Conservation (phyloP, 1,284 basidiomycete genomes). For the Puccinia polysora region DNA sequence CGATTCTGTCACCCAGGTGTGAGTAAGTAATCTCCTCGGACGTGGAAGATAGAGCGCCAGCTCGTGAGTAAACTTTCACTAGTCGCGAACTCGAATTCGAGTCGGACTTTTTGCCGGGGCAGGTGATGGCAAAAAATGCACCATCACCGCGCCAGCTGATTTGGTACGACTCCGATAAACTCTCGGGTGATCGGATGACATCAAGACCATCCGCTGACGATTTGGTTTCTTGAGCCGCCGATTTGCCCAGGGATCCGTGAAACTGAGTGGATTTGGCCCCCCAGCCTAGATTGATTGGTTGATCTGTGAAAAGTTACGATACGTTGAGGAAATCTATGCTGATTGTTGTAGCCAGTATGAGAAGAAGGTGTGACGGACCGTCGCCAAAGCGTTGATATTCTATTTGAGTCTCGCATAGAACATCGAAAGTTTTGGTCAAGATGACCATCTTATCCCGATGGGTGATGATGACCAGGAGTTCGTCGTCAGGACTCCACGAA, state of each 20-base stretch:
- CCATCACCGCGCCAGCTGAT: constrained; percentile 30
- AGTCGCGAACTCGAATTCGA: constrained; percentile 62
- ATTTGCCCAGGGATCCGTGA: constrained; percentile 89
- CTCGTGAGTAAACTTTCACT: constrained; percentile 74
- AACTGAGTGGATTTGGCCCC: constrained; percentile 96
- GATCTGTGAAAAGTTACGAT: constrained; percentile 4
- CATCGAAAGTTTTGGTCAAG: constrained; percentile 52
- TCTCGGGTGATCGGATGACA: constrained; percentile 57
- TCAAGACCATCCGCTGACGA: constrained; percentile 41
- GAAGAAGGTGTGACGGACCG: constrained; percentile 41
- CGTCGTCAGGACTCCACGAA: constrained; percentile 53
- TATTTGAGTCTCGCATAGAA: constrained; percentile 49
- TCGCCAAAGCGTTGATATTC: constrained; percentile 51
- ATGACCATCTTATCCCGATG: constrained; percentile 49
- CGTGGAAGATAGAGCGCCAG: constrained; percentile 73
- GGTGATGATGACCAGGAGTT: constrained; percentile 51
- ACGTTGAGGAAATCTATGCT: not conserved
- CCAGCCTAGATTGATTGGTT: constrained; percentile 61
- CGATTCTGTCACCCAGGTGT: constrained; percentile 73
- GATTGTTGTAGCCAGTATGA: not conserved
- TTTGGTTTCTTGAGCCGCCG: constrained; percentile 60
- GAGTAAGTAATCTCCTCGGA: constrained; percentile 66
- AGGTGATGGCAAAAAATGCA: constrained; percentile 24
- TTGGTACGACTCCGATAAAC: constrained; percentile 45
- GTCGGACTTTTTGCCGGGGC: constrained; percentile 62